Percentiles rank a stretch among this genome's conserved stretches.
phyloP scores from a whole-genome alignment of 169 alveolate species.

The Perkinsus olseni region DNA sequence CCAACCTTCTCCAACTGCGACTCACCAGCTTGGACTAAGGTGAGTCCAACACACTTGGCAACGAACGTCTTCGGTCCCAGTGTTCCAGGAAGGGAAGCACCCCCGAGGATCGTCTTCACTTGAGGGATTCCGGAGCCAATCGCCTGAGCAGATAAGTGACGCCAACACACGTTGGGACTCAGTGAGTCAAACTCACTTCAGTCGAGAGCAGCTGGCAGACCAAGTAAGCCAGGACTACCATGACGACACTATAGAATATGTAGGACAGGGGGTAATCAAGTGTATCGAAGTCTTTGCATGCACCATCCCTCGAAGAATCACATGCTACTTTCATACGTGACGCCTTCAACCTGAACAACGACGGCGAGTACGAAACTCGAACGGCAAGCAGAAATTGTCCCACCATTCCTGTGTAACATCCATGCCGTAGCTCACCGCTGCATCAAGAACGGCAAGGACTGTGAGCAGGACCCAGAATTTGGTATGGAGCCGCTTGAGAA shows the following conservation, averaged over 20 bases:
- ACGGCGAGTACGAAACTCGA: not conserved
- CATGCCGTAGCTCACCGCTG: not conserved
- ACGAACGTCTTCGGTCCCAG: conserved; percentile 48
- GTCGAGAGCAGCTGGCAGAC: not conserved
- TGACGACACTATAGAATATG: not conserved
- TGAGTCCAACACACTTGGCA: conserved; percentile 56
- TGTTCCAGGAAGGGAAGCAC: conserved; percentile 47
- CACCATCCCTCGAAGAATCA: not conserved
- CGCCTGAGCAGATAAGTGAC: not conserved
- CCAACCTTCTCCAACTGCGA: not conserved
- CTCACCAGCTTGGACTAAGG: conserved; percentile 43
- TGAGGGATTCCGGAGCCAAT: conserved; percentile 69
- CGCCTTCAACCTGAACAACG: not conserved
- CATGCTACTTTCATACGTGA: not conserved
- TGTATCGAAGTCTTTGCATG: not conserved
- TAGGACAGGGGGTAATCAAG: not conserved
- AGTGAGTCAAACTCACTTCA: not conserved
- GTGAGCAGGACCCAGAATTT: not conserved
- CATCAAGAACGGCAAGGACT: not conserved
- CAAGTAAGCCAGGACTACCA: not conserved
- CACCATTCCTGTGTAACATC: not conserved
- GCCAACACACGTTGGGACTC: too few relatives aligned
- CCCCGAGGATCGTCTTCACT: conserved; percentile 59
- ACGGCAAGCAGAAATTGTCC: not conserved
- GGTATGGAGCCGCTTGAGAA: not conserved